phyloP scores from a whole-genome alignment of 768 basidiomycete species.

The Boletus sensibilis region DNA sequence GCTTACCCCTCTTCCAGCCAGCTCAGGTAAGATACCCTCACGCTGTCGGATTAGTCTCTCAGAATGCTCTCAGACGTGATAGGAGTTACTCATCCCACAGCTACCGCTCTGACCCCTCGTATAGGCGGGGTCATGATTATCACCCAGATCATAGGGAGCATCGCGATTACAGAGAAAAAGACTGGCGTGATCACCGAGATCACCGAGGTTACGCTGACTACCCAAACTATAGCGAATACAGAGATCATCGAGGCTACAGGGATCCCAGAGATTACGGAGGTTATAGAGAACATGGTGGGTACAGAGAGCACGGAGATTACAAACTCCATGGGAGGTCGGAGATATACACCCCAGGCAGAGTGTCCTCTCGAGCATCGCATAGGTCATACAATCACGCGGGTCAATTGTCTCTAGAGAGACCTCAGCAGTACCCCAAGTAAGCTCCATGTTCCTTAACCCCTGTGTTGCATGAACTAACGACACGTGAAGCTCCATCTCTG shows the following conservation, averaged over 20 bases:
- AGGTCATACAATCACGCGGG: constrained; percentile 21
- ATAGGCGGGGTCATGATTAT: constrained; percentile 24
- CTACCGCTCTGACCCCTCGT: constrained; percentile 25
- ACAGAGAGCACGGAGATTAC: constrained; percentile 20
- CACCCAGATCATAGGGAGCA: constrained; percentile 22
- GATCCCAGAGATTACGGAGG: constrained; percentile 9
- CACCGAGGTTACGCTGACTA: constrained; percentile 18
- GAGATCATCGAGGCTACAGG: constrained; percentile 12
- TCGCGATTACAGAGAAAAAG: constrained; percentile 22
- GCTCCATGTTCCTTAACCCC: neutral
- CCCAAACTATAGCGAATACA: constrained; percentile 16
- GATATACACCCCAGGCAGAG: constrained; percentile 17
- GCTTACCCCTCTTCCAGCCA: constrained; percentile 17
- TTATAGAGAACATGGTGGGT: constrained; percentile 12
- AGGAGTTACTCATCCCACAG: constrained; percentile 23
- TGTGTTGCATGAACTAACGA: constrained; percentile 6
- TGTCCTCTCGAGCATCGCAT: constrained; percentile 29
- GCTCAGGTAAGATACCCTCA: constrained; percentile 18
- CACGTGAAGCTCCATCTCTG: constrained; percentile 18
- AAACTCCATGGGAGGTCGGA: constrained; percentile 15
- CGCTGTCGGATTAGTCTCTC: constrained; percentile 2
- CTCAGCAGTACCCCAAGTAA: constrained; percentile 21
- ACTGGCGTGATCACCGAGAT: constrained; percentile 21
- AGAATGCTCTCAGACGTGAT: constrained; percentile 20
- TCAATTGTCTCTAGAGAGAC: constrained; percentile 19